phyloP scores from a whole-genome alignment of 176 grass and related monocot species.

The Carex myosuroides region DNA sequence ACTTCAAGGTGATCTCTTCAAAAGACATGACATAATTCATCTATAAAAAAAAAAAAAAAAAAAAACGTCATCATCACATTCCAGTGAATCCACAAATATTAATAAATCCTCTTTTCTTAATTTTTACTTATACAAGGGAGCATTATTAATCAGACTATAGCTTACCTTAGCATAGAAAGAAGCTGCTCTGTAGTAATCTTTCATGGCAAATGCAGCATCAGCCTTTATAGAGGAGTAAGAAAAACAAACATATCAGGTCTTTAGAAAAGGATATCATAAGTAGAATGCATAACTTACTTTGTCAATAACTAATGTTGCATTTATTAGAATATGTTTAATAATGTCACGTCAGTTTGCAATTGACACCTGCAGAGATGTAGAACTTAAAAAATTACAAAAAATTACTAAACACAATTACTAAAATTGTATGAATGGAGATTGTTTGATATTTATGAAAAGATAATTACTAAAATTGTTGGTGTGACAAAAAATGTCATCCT shows the following conservation, averaged over 20 bases:
- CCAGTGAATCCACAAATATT: conserved; percentile 10
- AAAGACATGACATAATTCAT: conserved; percentile 89
- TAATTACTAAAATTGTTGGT: no score
- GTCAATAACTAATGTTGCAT: no score
- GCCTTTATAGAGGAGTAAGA: conserved; percentile 31
- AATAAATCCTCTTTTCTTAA: conserved; percentile 1
- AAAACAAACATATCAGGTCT: conserved; percentile 2
- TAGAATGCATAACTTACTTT: neutral
- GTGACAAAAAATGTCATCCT: no score
- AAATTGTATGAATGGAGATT: no score
- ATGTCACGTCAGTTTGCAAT: no score
- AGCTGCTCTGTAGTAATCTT: conserved; percentile 90
- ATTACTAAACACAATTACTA: no score
- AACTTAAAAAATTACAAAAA: no score
- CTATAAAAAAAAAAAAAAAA: conserved; percentile 36
- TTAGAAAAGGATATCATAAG: neutral
- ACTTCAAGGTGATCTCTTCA: conserved; percentile 95
- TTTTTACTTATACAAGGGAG: neutral
- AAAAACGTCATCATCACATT: neutral
- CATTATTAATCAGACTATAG: neutral
- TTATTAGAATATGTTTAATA: no score
- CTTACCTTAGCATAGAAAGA: conserved; percentile 94
- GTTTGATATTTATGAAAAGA: no score
- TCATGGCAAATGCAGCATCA: conserved; percentile 75
- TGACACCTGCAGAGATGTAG: no score